Evolutionary conservation across 306 rosid genomes (phyloP), one percentile per base, ranked within the genome.

Genomic region (Hippophae tibetana): DNA sequence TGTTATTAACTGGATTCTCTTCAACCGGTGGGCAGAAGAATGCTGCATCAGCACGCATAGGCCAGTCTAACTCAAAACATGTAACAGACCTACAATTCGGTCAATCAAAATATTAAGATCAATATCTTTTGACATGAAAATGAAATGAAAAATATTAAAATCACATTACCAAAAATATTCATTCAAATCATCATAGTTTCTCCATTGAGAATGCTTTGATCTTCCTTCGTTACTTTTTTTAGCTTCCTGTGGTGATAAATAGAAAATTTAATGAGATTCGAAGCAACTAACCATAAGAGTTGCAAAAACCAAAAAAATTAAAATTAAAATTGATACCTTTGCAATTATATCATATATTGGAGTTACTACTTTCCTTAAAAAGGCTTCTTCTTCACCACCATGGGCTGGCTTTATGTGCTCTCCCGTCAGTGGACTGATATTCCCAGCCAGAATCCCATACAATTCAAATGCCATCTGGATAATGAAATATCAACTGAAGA

Each of bases 201-300:
- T 85, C 98, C 98, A 92, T 5, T 92, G 89, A 61, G 96, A 92
- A 82, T 92, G 98, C 76, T 83, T 92, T 53, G 89, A 54, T 74
- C 73, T 92, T 74, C 87, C 98, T 54, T 7, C 69, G 59, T 71
- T 69, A 72, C 93, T 76, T 70, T 79, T 87, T 51, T 41, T 13
- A 56, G 89, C 74, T 82, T 92, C 98, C 98, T 92, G 66, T 38
- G 48, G 42, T 18, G 56, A 31, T 55, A 61, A 56, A 57, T 57
- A 66, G 47, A 53, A 23, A 9, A 63, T 61, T 55, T 65, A 55
- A 52, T 61, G 52, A 38, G 9, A 54, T 65, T 48, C 18, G 25
- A 66, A 59, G 49, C 13, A 47, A 71, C 43, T 53, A 47, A 58
- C 46, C 56, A 23, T 60, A 53, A 58, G 54, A 47, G 8, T 72